Conservation (phyloP, 129 eudicot species). For the Smallanthus sonchifolius region DNA sequence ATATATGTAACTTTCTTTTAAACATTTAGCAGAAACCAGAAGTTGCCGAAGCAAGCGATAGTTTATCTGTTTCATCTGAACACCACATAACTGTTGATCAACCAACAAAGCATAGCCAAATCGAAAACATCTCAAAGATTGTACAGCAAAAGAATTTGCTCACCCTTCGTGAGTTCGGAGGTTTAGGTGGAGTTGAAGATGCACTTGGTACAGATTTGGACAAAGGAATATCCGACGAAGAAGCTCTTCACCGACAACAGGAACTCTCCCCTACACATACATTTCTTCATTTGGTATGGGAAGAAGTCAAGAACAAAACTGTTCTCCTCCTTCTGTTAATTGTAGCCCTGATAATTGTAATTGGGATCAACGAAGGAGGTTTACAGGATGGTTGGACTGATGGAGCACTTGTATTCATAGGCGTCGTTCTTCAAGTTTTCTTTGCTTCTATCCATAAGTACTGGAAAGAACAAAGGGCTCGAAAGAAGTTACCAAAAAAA, state of each 20-base stretch:
- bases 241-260: neutral
- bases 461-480: neutral
- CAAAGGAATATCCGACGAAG: constrained; percentile 18
- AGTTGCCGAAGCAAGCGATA: constrained; percentile 2
- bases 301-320: constrained; percentile 14
- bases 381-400: constrained; percentile 25
- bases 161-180: constrained; percentile 20
- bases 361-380: constrained; percentile 34
- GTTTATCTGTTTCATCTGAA: neutral
- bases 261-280: neutral
- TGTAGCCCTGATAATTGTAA: constrained; percentile 20
- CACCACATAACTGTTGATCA: neutral
- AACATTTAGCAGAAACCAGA: constrained; percentile 3
- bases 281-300: constrained; percentile 13
- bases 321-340: constrained; percentile 6
- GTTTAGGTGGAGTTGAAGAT: constrained; percentile 15
- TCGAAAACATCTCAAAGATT: constrained; percentile 23
- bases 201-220: constrained; percentile 33
- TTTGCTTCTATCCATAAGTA: constrained; percentile 13
- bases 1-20: no score
- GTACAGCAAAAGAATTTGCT: constrained; percentile 18
- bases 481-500: constrained; percentile 6
- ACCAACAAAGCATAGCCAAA: neutral
- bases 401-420: constrained; percentile 22
- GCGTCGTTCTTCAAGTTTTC: constrained; percentile 18